phyloP scores from a whole-genome alignment of 139 green algal species.

The Pleodorina starrii region DNA sequence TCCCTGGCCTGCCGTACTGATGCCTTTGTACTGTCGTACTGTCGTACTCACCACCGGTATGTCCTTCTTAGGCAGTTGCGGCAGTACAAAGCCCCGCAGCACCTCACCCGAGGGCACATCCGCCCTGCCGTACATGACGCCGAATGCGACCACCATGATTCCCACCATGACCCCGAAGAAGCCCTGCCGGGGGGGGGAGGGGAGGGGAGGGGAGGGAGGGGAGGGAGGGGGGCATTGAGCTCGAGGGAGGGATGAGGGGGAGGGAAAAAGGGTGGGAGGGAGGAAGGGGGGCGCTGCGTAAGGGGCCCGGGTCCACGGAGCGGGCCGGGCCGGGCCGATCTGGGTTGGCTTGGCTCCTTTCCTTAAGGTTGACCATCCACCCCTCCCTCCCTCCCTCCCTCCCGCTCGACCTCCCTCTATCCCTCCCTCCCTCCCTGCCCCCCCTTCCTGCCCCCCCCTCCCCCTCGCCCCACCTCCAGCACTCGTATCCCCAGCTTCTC shows the following conservation, averaged over 20 bases:
- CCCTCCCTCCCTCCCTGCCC: neutral
- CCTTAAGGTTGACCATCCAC: neutral
- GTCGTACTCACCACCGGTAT: constrained; percentile 27
- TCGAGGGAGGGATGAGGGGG: neutral
- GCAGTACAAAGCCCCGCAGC: constrained; percentile 73
- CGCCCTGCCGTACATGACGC: constrained; percentile 65
- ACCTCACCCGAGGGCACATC: constrained; percentile 62
- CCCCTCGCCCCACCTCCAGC: constrained; percentile 70
- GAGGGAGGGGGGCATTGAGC: no score
- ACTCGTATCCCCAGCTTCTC: constrained; percentile 74
- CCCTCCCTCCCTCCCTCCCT: neutral
- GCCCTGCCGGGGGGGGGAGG: neutral
- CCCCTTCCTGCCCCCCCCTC: neutral
- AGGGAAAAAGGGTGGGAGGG: neutral
- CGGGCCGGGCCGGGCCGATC: no score
- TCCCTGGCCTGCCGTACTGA: no score
- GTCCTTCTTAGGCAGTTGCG: constrained; percentile 56
- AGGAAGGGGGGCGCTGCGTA: neutral
- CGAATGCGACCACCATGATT: constrained; percentile 79
- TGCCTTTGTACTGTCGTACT: no score
- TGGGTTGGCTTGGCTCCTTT: neutral
- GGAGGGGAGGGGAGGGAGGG: neutral
- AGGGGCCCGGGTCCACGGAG: no score
- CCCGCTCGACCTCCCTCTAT: neutral
- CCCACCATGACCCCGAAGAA: constrained; percentile 80